Evolutionary conservation across 2,329 filamentous ascomycete genomes (phyloP), one percentile per base, ranked within the genome.

Genomic region (Xylariales sp.): DNA sequence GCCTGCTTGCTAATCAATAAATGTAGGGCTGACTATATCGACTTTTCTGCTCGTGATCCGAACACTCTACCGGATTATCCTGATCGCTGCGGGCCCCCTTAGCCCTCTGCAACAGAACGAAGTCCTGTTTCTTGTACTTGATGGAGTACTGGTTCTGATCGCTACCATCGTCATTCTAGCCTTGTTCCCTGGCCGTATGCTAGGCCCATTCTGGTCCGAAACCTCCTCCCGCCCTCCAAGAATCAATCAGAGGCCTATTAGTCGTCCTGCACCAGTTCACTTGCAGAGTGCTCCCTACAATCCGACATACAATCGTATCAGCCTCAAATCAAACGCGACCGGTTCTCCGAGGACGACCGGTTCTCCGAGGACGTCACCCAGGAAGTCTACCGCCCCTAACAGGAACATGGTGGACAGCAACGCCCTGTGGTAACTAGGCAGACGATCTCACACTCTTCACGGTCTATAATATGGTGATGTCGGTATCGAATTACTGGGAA

Each of bases 351-450:
- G 42, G 10, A 44, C 7, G 25, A 40, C 36, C 40, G 42, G 8
- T 9, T 24, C 38, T 11, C 38, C 38, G 6, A 40, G 34, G 38
- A 15, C 12, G 7, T 40, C 33, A 18, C 40, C 40, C 4, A 21
- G 33, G 34, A 24, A 15, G 32, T 27, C 40, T 11, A 24, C n/a
- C 16, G 20, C 28, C 11, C 40, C 40, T 9, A 48, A 45, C 18
- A 54, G 40, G 31, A 49, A 43, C 14, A 49, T 60, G 52, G 58
- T 61, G 3, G 51, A 59, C n/a, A 51, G 46, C 21, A 53, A 61
- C 3, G 42, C 53, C 36, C 43, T 61, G 24, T 61, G 58, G 58
- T 61, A 40, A 57, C 29, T 11, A 27, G 21, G 16, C 11, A n/a
- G n/a, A n/a, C n/a, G n/a, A n/a, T n/a, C n/a, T n/a, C n/a, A n/a